Conservation (phyloP, 2,329 filamentous ascomycete genomes). For the Aspergillus fructus region DNA sequence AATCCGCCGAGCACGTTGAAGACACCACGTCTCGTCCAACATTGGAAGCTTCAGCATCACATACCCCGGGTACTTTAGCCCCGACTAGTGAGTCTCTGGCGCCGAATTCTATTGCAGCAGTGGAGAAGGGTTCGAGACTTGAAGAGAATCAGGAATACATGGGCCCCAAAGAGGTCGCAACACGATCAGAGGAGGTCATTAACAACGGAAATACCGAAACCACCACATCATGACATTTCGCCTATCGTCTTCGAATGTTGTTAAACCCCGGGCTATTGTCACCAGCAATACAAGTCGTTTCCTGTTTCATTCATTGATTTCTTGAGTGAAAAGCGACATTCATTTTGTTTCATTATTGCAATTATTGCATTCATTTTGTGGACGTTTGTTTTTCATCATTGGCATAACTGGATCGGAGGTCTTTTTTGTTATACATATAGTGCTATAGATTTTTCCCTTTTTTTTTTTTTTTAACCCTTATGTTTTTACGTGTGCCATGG, state of each 20-base stretch:
- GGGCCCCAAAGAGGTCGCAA: conserved; percentile 37
- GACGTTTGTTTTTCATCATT: conserved; percentile 8
- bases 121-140: conserved; percentile 12
- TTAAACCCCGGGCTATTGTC: not conserved
- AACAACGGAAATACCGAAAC: conserved; percentile 26
- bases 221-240: conserved; percentile 22
- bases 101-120: conserved; percentile 9
- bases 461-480: not conserved
- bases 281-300: conserved; percentile 2
- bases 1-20: conserved; percentile 39
- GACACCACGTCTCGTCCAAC: conserved; percentile 22
- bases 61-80: conserved; percentile 16
- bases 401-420: conserved; percentile 17
- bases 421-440: conserved; percentile 22
- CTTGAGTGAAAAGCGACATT: conserved; percentile 13
- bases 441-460: conserved; percentile 18
- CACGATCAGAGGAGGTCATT: conserved; percentile 36
- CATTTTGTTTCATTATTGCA: conserved; percentile 12
- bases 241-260: not conserved
- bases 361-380: conserved; percentile 5
- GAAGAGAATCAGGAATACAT: conserved; percentile 20
- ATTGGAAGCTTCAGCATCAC: conserved; percentile 24
- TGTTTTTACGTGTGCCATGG: conserved; percentile 6
- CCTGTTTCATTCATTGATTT: conserved; percentile 6
- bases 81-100: conserved; percentile 14